Evolutionary conservation across 345 rosid genomes (phyloP).

Genomic region (Viola odorata): DNA sequence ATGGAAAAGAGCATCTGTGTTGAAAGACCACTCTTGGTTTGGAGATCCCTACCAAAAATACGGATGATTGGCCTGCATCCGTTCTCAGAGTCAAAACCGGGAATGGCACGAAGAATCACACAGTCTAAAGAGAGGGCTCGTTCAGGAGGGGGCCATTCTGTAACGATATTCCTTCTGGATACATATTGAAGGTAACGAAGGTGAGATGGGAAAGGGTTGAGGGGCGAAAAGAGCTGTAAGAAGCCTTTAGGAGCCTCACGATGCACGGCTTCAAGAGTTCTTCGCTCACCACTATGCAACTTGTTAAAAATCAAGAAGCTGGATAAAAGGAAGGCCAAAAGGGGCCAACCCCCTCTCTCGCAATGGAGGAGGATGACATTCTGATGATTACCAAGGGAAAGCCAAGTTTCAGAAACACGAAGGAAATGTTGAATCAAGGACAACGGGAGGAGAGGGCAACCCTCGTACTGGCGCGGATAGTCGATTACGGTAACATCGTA

Average conservation of each 20-base stretch:
- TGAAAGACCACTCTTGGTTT: conserved; percentile 54
- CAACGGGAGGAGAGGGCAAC: too few species aligned
- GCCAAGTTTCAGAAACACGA: conserved; percentile 93
- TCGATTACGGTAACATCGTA: too few species aligned
- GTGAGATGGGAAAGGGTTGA: conserved; percentile 94
- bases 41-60: conserved; percentile 79
- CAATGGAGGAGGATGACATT: conserved; percentile 83
- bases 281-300: conserved; percentile 70
- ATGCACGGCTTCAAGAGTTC: conserved; percentile 86
- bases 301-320: conserved; percentile 80
- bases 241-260: conserved; percentile 94
- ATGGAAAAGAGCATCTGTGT: conserved; percentile 86
- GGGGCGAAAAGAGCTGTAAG: conserved; percentile 83
- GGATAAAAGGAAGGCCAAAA: conserved; percentile 76
- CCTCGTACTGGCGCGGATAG: too few species aligned
- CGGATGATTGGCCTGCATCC: conserved; percentile 93
- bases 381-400: conserved; percentile 60
- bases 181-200: conserved; percentile 96
- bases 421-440: too few species aligned
- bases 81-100: conserved; percentile 79
- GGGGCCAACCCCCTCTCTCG: conserved; percentile 98
- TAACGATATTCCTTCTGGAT: conserved; percentile 71
- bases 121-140: conserved; percentile 91
- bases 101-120: conserved; percentile 76
- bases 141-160: conserved; percentile 99